Evolutionary conservation across 73 alveolate genomes (phyloP).

Genomic region (Tetrahymena borealis): DNA sequence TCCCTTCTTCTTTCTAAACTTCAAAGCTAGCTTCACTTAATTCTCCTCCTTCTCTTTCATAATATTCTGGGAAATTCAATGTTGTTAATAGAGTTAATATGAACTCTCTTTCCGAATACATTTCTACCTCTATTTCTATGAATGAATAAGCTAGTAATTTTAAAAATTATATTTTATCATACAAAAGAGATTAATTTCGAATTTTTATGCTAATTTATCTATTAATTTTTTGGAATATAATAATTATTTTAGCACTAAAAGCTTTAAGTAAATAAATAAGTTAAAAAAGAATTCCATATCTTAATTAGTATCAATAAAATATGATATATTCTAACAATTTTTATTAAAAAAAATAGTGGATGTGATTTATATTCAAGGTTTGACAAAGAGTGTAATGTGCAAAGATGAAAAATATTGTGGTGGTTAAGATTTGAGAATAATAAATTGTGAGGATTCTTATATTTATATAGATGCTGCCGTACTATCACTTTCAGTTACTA

Average conservation of each 20-base stretch:
- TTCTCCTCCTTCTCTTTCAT: neutral
- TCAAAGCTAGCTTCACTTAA: neutral
- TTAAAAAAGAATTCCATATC: too few species aligned
- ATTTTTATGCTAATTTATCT: neutral
- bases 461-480: conserved; percentile 39
- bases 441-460: conserved; percentile 45
- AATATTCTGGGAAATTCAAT: neutral
- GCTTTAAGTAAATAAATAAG: too few species aligned
- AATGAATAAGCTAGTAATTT: neutral
- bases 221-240: too few species aligned
- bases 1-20: neutral
- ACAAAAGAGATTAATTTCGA: neutral
- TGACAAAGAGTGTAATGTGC: neutral
- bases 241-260: too few species aligned
- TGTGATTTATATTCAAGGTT: neutral
- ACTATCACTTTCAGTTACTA: conserved; percentile 18
- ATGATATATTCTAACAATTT: too few species aligned
- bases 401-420: neutral
- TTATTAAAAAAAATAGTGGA: neutral
- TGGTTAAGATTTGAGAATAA: conserved; percentile 28
- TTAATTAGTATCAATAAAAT: too few species aligned
- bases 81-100: neutral
- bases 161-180: neutral
- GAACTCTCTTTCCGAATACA: neutral
- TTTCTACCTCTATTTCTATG: neutral